These are phyloP conservation scores for Beauveria scarabaeidicola DNA, from an alignment of 2,329 filamentous ascomycete genomes.

Conservation along the genomic window DNA sequence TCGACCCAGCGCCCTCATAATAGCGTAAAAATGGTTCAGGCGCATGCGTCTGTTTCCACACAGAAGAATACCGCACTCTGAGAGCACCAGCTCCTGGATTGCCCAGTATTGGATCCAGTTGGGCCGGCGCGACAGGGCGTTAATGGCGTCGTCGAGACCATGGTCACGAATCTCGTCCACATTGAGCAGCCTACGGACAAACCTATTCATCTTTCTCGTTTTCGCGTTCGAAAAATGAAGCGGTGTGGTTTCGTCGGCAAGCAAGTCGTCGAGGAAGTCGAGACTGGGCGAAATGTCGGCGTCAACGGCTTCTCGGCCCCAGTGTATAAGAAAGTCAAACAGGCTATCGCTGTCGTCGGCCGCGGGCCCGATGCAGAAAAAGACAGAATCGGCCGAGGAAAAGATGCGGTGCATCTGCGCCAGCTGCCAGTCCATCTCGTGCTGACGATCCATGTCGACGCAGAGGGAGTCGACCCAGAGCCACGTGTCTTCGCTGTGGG, in stretches of 20 bases:
- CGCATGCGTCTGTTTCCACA: not conserved
- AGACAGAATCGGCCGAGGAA: not conserved
- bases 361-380: not conserved
- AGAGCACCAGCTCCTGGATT: not conserved
- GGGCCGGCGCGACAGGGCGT: not conserved
- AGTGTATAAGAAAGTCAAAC: not conserved
- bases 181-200: not conserved
- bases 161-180: not conserved
- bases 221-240: no score
- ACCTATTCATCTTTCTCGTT: not conserved
- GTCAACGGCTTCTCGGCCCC: not conserved
- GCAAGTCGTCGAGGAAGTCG: not conserved
- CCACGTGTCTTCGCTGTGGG: not conserved
- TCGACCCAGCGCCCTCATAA: not conserved
- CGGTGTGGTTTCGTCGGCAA: no score
- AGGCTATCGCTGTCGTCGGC: not conserved
- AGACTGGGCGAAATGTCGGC: not conserved
- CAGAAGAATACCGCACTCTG: not conserved
- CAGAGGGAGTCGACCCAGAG: slow-evolving; percentile 2
- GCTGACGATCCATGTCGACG: not conserved
- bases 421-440: not conserved
- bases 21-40: not conserved
- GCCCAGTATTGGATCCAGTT: not conserved
- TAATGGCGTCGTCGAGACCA: not conserved
- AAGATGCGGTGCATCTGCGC: not conserved